Evolutionary conservation across 169 alveolate genomes (phyloP).

Genomic region (Miamiensis avidus): DNA sequence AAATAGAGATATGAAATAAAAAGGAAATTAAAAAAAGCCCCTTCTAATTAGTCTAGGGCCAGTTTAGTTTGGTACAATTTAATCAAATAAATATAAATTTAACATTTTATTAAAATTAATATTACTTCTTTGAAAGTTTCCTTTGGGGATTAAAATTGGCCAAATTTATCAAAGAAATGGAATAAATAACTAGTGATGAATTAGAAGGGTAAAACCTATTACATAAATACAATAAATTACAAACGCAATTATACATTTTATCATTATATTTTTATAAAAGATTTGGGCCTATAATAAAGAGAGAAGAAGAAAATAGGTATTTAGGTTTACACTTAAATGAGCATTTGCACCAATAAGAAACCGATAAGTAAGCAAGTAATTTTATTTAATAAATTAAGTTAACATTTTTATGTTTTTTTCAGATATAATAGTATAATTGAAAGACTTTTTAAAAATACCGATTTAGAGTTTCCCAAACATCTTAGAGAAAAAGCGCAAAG

Average conservation of each 20-base stretch:
- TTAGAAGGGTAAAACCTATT: too few relatives aligned
- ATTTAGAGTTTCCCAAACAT: neutral
- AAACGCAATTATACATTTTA: too few relatives aligned
- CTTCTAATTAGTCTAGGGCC: slow-evolving; percentile 28
- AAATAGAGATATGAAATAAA: neutral
- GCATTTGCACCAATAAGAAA: too few relatives aligned
- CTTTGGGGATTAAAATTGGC: slow-evolving; percentile 50
- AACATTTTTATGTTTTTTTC: too few relatives aligned
- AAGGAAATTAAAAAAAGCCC: neutral
- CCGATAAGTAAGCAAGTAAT: too few relatives aligned
- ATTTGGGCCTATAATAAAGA: slow-evolving; percentile 14
- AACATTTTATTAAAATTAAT: too few relatives aligned
- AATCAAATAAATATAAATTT: too few relatives aligned
- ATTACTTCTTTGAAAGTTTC: too few relatives aligned
- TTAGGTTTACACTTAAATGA: neutral
- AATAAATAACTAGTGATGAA: neutral
- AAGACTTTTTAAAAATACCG: neutral
- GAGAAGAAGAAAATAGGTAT: neutral
- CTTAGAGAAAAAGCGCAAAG: neutral
- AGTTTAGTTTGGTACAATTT: slow-evolving; percentile 29
- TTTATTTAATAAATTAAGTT: too few relatives aligned
- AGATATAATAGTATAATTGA: too few relatives aligned
- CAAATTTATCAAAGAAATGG: slow-evolving; percentile 39
- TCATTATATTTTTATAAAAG: too few relatives aligned
- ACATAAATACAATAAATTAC: too few relatives aligned